These are phyloP conservation scores for Suillus brevipes DNA, from an alignment of 768 basidiomycete species.

Conservation along the genomic window DNA sequence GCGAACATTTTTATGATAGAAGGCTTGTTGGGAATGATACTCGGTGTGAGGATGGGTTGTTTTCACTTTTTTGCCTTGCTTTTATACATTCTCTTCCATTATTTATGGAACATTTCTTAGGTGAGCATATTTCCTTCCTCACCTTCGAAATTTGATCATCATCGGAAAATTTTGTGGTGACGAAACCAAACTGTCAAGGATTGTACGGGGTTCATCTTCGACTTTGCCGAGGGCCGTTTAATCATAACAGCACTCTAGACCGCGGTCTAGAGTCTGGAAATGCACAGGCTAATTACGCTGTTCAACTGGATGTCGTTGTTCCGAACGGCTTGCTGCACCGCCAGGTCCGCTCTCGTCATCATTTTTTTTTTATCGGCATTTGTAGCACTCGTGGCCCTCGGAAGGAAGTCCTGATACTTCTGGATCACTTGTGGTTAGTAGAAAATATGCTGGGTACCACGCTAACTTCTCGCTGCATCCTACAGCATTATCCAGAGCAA, in stretches of 20 bases:
- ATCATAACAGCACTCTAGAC: neutral
- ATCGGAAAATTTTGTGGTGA: too few relatives aligned
- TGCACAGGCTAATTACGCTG: neutral
- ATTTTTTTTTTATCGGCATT: neutral
- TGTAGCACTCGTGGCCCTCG: neutral
- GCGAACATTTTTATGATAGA: neutral
- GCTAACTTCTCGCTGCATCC: neutral
- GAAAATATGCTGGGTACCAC: neutral
- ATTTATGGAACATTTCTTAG: neutral
- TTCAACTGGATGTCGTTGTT: neutral
- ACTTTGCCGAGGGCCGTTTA: too few relatives aligned
- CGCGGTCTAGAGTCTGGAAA: neutral
- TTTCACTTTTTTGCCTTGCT: neutral
- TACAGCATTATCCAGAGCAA: neutral
- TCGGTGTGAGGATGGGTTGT: neutral
- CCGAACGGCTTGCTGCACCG: neutral
- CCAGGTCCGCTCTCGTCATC: neutral
- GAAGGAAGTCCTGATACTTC: neutral
- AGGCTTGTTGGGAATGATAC: neutral
- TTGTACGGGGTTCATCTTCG: too few relatives aligned
- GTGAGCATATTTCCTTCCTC: neutral
- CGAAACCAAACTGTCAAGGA: too few relatives aligned
- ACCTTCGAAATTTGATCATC: too few relatives aligned
- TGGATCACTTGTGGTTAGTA: neutral
- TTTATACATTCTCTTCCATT: neutral